phyloP scores from a whole-genome alignment of 495 filamentous ascomycete species.

The Aspergillus bertholletiae region DNA sequence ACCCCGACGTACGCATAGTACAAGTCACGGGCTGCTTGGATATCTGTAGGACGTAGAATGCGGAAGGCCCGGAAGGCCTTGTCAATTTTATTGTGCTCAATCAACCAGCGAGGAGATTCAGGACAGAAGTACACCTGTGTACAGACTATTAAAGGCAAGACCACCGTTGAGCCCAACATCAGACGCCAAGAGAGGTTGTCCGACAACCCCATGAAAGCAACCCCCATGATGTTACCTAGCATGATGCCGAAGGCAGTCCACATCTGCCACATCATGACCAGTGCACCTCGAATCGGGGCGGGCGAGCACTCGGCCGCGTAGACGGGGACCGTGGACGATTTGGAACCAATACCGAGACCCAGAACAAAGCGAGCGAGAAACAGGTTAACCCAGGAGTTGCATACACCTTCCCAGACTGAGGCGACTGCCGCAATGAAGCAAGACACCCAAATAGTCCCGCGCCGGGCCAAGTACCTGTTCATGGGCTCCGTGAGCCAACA shows the following conservation, averaged over 20 bases:
- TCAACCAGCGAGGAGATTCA: conserved; percentile 66
- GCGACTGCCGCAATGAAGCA: conserved; percentile 46
- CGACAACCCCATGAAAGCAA: conserved; percentile 54
- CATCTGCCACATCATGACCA: conserved; percentile 65
- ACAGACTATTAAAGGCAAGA: conserved; percentile 41
- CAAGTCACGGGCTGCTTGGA: conserved; percentile 51
- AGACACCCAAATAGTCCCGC: conserved; percentile 56
- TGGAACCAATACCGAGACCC: conserved; percentile 59
- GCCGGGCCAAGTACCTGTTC: conserved; percentile 51
- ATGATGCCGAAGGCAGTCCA: conserved; percentile 79
- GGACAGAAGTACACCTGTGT: conserved; percentile 57
- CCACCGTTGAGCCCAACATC: conserved; percentile 45
- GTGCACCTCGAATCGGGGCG: conserved; percentile 52
- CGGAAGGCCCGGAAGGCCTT: conserved; percentile 44
- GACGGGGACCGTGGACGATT: conserved; percentile 55
- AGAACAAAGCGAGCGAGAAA: conserved; percentile 58
- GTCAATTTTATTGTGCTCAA: conserved; percentile 50
- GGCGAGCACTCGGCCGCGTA: conserved; percentile 58
- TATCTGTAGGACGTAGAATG: conserved; percentile 37
- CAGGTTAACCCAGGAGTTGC: conserved; percentile 49
- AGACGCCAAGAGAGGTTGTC: conserved; percentile 42
- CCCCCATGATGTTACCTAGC: conserved; percentile 68
- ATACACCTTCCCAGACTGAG: conserved; percentile 47
- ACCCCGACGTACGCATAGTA: conserved; percentile 52
- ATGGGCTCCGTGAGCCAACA: conserved; percentile 55